Evolutionary conservation across 1,284 basidiomycete species (phyloP).

Genomic region (Tilletiopsis washingtonensis): DNA sequence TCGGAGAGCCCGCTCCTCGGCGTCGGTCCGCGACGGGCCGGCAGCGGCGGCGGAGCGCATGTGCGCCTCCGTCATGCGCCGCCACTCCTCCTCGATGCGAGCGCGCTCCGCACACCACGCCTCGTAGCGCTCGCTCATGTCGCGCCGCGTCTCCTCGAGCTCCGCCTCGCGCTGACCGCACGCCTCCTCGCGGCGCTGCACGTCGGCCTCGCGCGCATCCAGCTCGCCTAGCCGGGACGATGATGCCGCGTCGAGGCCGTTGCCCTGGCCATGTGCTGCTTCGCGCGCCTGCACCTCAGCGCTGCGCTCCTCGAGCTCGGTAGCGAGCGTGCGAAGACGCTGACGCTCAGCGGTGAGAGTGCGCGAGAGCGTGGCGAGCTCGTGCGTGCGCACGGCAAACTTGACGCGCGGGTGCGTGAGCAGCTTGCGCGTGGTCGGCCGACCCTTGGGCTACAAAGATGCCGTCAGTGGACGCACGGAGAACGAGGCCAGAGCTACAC

Average conservation of each 20-base stretch:
- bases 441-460: constrained; percentile 68
- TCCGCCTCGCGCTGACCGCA: not conserved
- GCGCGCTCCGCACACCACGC: constrained; percentile 52
- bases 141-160: not conserved
- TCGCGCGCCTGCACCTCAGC: too few relatives aligned
- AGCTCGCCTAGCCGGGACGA: too few relatives aligned
- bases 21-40: too few relatives aligned
- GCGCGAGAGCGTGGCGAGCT: constrained; percentile 5
- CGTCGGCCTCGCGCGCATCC: constrained; percentile 45
- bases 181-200: not conserved
- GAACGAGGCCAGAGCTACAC: too few relatives aligned
- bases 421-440: constrained; percentile 69
- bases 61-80: too few relatives aligned
- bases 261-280: too few relatives aligned
- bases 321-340: not conserved
- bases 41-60: too few relatives aligned
- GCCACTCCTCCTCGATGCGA: constrained; percentile 50
- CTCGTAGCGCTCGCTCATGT: not conserved
- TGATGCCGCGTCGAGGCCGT: too few relatives aligned
- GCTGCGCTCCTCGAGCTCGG: too few relatives aligned
- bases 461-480: too few relatives aligned
- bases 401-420: constrained; percentile 68
- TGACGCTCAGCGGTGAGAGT: not conserved
- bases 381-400: constrained; percentile 50
- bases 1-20: too few relatives aligned